Conservation (phyloP, 1,284 basidiomycete species). For the Marasmius tenuissimus region DNA sequence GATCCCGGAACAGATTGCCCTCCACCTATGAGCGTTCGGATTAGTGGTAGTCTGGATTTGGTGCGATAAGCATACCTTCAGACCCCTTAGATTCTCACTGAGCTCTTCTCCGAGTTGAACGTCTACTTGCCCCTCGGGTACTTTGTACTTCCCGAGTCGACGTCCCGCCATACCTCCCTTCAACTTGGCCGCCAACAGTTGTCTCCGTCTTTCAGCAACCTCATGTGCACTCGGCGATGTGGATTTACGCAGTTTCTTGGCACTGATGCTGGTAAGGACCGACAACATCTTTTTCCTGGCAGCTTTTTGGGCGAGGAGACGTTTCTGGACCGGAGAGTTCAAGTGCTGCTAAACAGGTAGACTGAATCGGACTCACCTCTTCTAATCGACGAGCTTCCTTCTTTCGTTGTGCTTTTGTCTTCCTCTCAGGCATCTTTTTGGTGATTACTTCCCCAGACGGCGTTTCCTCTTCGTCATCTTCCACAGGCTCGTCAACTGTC, state of each 20-base stretch:
- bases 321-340: slow-evolving; percentile 47
- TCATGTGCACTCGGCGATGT: slow-evolving; percentile 32
- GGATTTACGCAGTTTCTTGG: slow-evolving; percentile 56
- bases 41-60: not conserved
- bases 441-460: slow-evolving; percentile 29
- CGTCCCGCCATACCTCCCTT: slow-evolving; percentile 63
- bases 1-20: slow-evolving; percentile 90
- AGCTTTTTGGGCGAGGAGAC: slow-evolving; percentile 55
- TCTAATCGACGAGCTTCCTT: slow-evolving; percentile 58
- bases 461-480: slow-evolving; percentile 28
- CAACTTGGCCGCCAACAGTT: slow-evolving; percentile 37
- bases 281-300: slow-evolving; percentile 46
- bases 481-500: slow-evolving; percentile 49
- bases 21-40: slow-evolving; percentile 61
- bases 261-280: slow-evolving; percentile 59
- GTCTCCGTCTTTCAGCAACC: slow-evolving; percentile 40
- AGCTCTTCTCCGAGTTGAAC: slow-evolving; percentile 94
- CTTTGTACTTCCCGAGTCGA: slow-evolving; percentile 75
- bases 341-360: not conserved
- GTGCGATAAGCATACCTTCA: slow-evolving; percentile 63
- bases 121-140: slow-evolving; percentile 69
- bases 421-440: slow-evolving; percentile 56
- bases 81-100: slow-evolving; percentile 78
- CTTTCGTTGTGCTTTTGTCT: slow-evolving; percentile 73
- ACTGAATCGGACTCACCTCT: slow-evolving; percentile 47